These are phyloP conservation scores for Babesia divergens DNA, from an alignment of 169 alveolate species.

Conservation along the genomic window DNA sequence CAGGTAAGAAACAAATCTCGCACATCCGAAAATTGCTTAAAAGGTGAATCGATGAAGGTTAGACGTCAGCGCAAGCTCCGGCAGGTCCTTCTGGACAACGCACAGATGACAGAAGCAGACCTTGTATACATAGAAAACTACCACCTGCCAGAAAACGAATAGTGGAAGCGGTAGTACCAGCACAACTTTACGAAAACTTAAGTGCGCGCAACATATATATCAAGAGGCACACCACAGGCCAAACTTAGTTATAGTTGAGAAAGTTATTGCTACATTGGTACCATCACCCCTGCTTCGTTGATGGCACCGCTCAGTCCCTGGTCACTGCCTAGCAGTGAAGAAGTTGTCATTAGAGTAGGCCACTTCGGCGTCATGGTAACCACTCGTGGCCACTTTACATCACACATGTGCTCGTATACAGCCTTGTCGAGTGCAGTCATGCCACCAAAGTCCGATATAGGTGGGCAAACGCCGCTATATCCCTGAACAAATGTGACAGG, in stretches of 20 bases:
- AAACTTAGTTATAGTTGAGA: no score
- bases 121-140: slow-evolving; percentile 57
- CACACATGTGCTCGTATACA: slow-evolving; percentile 64
- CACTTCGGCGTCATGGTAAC: neutral
- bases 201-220: no score
- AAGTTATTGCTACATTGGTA: slow-evolving; percentile 17
- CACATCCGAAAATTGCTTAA: neutral
- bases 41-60: slow-evolving; percentile 65
- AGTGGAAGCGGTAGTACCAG: no score
- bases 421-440: slow-evolving; percentile 43
- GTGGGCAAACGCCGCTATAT: slow-evolving; percentile 69
- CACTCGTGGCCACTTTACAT: neutral
- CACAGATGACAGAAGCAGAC: slow-evolving; percentile 64
- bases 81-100: slow-evolving; percentile 59
- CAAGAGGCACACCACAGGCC: no score
- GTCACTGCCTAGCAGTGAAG: neutral
- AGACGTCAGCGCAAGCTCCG: slow-evolving; percentile 60
- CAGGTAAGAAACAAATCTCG: slow-evolving; percentile 8
- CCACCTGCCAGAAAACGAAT: slow-evolving; percentile 30
- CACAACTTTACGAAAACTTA: no score
- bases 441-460: slow-evolving; percentile 66
- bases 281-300: slow-evolving; percentile 39
- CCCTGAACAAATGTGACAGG: slow-evolving; percentile 31
- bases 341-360: no score
- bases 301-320: slow-evolving; percentile 31